phyloP scores from a whole-genome alignment of 768 basidiomycete species.

The Lactarius akahatsu region DNA sequence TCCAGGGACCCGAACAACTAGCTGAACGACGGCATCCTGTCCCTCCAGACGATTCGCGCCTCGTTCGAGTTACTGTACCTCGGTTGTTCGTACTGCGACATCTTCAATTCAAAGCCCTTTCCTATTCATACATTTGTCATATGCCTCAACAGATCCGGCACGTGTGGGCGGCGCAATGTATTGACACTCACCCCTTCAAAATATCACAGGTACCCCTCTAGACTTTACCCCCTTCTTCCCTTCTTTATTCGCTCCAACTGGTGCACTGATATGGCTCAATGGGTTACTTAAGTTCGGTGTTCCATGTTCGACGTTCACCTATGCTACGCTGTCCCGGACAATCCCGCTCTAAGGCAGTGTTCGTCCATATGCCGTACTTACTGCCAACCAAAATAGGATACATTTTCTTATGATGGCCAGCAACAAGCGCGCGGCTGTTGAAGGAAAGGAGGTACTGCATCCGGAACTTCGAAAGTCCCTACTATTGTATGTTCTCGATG shows the following conservation, averaged over 20 bases:
- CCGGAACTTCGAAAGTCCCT: not conserved
- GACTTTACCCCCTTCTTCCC: not conserved
- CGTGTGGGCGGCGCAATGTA: not conserved
- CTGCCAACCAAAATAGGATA: not conserved
- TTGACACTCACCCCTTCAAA: not conserved
- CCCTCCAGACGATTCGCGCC: not conserved
- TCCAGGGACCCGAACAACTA: not conserved
- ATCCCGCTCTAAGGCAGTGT: not conserved
- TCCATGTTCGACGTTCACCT: not conserved
- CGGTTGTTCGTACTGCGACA: not conserved
- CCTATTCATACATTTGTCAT: not conserved
- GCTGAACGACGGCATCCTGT: not conserved
- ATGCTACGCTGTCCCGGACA: not conserved
- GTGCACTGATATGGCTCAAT: not conserved
- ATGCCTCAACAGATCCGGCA: not conserved
- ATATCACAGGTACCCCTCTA: not conserved
- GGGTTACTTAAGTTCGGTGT: not conserved
- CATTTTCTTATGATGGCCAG: not conserved
- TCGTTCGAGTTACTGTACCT: not conserved
- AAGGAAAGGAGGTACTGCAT: not conserved
- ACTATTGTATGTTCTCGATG: not conserved
- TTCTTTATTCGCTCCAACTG: too few relatives aligned
- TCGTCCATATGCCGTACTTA: not conserved
- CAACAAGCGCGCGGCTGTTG: not conserved
- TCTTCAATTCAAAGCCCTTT: not conserved